A percentile compares a stretch with the other conserved stretches of the same genome.
These are phyloP conservation scores for Tetracentron sinense DNA, from an alignment of 164 flowering plant genomes.

Conservation along the genomic window DNA sequence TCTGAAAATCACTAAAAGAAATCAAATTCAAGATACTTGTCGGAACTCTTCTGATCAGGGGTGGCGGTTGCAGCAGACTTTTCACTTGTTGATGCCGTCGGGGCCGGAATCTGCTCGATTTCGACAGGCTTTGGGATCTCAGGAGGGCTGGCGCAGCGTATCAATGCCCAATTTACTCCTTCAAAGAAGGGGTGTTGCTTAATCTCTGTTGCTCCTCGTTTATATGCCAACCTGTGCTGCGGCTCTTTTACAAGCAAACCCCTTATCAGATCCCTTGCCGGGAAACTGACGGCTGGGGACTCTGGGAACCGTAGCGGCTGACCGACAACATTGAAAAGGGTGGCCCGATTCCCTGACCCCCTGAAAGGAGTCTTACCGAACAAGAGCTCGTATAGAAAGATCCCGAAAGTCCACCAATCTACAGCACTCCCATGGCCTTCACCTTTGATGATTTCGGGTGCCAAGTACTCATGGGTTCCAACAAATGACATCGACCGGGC, in stretches of 20 bases:
- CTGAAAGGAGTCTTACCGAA: constrained; percentile 69
- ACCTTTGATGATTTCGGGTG: constrained; percentile 61
- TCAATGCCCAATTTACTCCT: constrained; percentile 68
- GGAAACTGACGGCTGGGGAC: constrained; percentile 49
- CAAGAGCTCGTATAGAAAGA: constrained; percentile 56
- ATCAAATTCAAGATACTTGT: constrained; percentile 78
- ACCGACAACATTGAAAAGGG: constrained; percentile 63
- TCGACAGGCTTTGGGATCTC: constrained; percentile 59
- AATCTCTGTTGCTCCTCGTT: constrained; percentile 76
- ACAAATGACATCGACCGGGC: constrained; percentile 77
- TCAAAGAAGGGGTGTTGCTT: constrained; percentile 69
- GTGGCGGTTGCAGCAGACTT: constrained; percentile 16
- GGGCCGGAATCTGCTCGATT: constrained; percentile 29
- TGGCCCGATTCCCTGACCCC: constrained; percentile 63
- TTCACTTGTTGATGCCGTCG: constrained; percentile 25
- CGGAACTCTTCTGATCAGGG: constrained; percentile 24
- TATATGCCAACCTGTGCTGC: constrained; percentile 54
- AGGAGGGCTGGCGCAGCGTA: constrained; percentile 68
- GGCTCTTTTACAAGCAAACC: constrained; percentile 69
- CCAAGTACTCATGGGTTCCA: constrained; percentile 72
- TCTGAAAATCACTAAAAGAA: constrained; percentile 50
- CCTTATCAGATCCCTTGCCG: constrained; percentile 55
- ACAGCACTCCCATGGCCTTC: constrained; percentile 79
- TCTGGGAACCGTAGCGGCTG: constrained; percentile 64
- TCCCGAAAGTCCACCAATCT: constrained; percentile 78